Evolutionary conservation across 2,329 filamentous ascomycete species (phyloP).

Genomic region (Aspergillus sp.): DNA sequence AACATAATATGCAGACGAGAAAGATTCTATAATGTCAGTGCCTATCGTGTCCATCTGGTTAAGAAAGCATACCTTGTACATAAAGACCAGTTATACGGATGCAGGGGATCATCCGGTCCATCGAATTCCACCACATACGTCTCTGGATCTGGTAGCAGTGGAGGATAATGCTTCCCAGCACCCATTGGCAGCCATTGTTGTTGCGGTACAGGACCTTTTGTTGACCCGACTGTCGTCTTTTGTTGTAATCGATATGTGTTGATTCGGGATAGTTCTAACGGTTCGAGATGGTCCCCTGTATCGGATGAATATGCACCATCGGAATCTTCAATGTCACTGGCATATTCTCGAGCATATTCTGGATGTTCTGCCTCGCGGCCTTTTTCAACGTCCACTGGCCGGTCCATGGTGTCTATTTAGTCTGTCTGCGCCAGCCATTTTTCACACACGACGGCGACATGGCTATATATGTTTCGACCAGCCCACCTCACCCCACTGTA

Average conservation of each 20-base stretch:
- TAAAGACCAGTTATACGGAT: constrained; percentile 50
- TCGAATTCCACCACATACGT: constrained; percentile 54
- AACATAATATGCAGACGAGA: constrained; percentile 9
- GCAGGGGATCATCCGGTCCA: constrained; percentile 45
- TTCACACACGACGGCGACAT: no score
- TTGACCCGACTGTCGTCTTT: constrained; percentile 21
- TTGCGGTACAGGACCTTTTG: neutral
- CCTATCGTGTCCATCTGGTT: neutral
- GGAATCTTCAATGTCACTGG: no score
- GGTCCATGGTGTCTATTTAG: no score
- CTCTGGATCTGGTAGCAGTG: constrained; percentile 45
- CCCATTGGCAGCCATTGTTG: constrained; percentile 20
- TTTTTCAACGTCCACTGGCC: no score
- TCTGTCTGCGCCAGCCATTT: no score
- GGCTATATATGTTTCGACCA: no score
- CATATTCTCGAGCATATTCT: no score
- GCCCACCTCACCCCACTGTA: no score
- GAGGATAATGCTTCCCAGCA: constrained; percentile 48
- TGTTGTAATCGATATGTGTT: constrained; percentile 22
- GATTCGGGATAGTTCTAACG: constrained; percentile 10
- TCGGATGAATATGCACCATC: no score
- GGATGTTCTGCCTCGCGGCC: no score
- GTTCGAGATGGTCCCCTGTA: no score
- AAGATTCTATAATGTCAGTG: neutral
- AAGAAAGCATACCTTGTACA: constrained; percentile 37